Evolutionary conservation across 2,329 filamentous ascomycete genomes (phyloP).

Genomic region (Ophiostoma populinum): DNA sequence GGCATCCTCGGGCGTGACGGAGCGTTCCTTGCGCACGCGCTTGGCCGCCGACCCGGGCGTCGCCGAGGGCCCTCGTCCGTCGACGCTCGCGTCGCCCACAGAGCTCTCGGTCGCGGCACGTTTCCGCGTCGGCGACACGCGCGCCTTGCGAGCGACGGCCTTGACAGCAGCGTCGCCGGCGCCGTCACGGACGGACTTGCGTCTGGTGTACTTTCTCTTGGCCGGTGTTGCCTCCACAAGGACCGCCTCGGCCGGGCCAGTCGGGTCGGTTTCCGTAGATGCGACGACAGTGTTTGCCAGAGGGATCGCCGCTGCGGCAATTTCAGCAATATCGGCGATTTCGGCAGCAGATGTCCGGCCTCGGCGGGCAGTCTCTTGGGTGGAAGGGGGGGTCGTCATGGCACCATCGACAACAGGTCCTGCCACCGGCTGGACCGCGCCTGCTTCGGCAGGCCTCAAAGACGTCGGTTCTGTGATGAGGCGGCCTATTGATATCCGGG

Average conservation of each 20-base stretch:
- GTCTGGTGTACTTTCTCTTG: constrained; percentile 7
- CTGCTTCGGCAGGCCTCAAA: no score
- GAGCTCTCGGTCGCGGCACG: no score
- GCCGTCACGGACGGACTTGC: background rate
- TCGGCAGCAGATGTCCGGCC: constrained; percentile 2
- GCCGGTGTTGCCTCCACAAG: constrained; percentile 1
- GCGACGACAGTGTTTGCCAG: no score
- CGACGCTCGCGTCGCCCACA: no score
- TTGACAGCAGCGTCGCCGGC: background rate
- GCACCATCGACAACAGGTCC: no score
- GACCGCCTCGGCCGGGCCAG: background rate
- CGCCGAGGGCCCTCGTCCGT: no score
- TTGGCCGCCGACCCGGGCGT: constrained; percentile 13
- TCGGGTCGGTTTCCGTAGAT: background rate
- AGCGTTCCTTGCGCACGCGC: constrained; percentile 23
- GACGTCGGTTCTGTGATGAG: no score
- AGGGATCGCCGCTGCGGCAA: background rate
- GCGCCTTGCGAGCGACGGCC: background rate
- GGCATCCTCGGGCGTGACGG: constrained; percentile 44
- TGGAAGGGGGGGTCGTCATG: background rate
- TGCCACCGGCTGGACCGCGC: no score
- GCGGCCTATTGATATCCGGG: no score
- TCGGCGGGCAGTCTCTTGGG: background rate
- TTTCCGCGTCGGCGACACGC: background rate
- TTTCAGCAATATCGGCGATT: background rate